phyloP scores from a whole-genome alignment of 805 yeast genomes.

The Zygoascus biomembranicola region DNA sequence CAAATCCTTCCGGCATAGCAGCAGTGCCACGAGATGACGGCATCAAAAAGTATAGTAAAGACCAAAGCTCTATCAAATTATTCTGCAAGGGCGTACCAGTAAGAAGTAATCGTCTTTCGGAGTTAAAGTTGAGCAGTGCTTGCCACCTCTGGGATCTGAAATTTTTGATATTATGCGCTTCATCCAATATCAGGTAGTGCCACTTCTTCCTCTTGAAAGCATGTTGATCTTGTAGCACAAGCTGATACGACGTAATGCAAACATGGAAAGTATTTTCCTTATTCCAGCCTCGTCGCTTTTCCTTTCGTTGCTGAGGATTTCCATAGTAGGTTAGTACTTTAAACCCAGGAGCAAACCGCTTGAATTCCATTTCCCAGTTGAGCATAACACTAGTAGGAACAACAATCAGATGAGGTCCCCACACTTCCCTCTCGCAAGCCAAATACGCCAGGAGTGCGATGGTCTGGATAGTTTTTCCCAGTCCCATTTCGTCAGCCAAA shows the following conservation, averaged over 20 bases:
- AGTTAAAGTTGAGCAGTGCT: constrained; percentile 86
- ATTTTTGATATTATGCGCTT: constrained; percentile 95
- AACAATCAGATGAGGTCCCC: constrained; percentile 97
- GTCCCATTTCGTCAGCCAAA: constrained; percentile 98
- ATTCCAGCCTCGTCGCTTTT: constrained; percentile 96
- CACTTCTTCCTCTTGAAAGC: constrained; percentile 87
- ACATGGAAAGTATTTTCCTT: constrained; percentile 93
- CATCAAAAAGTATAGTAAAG: constrained; percentile 88
- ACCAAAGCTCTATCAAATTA: constrained; percentile 93
- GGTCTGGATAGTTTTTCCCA: constrained; percentile 93
- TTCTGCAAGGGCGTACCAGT: constrained; percentile 98
- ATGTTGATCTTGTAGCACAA: constrained; percentile 95
- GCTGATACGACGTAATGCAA: constrained; percentile 92
- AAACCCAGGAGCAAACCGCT: constrained; percentile 96
- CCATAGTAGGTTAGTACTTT: constrained; percentile 95
- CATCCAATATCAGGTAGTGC: constrained; percentile 93
- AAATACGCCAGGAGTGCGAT: constrained; percentile 76
- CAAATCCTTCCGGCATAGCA: constrained; percentile 87
- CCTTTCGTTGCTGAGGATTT: constrained; percentile 91
- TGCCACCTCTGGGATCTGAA: constrained; percentile 97
- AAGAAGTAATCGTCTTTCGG: constrained; percentile 74
- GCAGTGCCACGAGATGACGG: constrained; percentile 50
- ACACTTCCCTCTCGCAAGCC: constrained; percentile 86
- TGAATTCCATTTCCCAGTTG: constrained; percentile 99
- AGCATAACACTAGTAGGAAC: constrained; percentile 97